Percentiles rank a stretch among this genome's conserved stretches.
These are phyloP conservation scores for Wolfiporia cocos DNA, from an alignment of 1,284 basidiomycete genomes.

Conservation along the genomic window DNA sequence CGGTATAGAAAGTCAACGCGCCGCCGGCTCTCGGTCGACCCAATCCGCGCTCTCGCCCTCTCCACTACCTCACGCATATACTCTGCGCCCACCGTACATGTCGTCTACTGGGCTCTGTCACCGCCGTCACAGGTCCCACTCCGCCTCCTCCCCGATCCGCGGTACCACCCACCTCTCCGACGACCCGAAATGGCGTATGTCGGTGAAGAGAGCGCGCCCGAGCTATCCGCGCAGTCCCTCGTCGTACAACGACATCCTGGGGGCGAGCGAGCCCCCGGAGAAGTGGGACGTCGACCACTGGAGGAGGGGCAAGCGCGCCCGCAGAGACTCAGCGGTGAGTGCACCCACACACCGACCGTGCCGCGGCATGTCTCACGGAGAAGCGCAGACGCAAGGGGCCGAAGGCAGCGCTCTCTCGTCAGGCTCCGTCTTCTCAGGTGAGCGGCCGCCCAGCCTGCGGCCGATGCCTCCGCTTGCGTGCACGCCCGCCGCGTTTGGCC, in stretches of 20 bases:
- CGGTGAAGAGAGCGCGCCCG: slow-evolving; percentile 42
- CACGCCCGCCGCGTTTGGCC: slow-evolving; percentile 54
- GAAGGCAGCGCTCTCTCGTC: slow-evolving; percentile 7
- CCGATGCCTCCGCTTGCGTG: slow-evolving; percentile 36
- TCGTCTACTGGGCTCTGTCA: slow-evolving; percentile 31
- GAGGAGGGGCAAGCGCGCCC: slow-evolving; percentile 46
- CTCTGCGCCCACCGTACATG: slow-evolving; percentile 22
- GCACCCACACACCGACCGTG: slow-evolving; percentile 1
- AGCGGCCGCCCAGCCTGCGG: slow-evolving; percentile 19
- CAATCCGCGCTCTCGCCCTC: not conserved
- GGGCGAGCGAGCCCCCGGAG: slow-evolving; percentile 27
- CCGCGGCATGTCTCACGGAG: not conserved
- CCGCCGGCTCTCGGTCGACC: not conserved
- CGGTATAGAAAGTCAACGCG: not conserved
- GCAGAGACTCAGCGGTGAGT: slow-evolving; percentile 41
- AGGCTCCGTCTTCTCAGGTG: slow-evolving; percentile 13
- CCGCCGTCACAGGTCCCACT: slow-evolving; percentile 50
- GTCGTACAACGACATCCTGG: slow-evolving; percentile 27
- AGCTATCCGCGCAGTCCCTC: slow-evolving; percentile 28
- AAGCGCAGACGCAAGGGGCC: slow-evolving; percentile 3
- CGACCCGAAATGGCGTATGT: slow-evolving; percentile 32
- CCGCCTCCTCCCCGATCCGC: slow-evolving; percentile 40
- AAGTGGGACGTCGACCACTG: slow-evolving; percentile 49
- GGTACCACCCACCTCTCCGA: slow-evolving; percentile 27
- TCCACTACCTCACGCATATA: not conserved